Evolutionary conservation across 768 basidiomycete species (phyloP).

Genomic region (Serendipita indica): DNA sequence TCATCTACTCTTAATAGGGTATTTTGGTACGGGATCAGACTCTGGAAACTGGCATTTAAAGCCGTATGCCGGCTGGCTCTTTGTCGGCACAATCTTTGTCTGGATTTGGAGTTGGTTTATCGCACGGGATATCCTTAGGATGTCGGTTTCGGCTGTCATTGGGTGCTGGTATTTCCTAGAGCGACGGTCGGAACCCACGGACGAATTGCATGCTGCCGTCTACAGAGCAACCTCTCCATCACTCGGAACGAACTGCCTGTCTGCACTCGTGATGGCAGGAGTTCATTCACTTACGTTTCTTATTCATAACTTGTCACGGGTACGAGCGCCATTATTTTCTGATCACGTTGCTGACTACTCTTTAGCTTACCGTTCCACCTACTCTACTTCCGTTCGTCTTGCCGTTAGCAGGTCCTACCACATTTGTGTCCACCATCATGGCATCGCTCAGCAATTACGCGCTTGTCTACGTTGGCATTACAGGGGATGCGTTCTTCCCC

Average conservation of each 20-base stretch:
- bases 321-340: slow-evolving; percentile 5
- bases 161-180: slow-evolving; percentile 77
- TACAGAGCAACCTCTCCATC: slow-evolving; percentile 69
- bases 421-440: slow-evolving; percentile 24
- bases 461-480: slow-evolving; percentile 59
- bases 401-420: slow-evolving; percentile 21
- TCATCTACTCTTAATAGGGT: slow-evolving; percentile 59
- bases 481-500: slow-evolving; percentile 54
- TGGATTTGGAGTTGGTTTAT: slow-evolving; percentile 73
- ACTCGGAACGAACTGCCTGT: slow-evolving; percentile 61
- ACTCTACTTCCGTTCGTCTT: slow-evolving; percentile 15
- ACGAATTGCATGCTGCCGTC: slow-evolving; percentile 44
- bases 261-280: slow-evolving; percentile 59
- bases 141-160: slow-evolving; percentile 65
- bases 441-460: slow-evolving; percentile 50
- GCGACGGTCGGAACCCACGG: slow-evolving; percentile 8
- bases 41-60: slow-evolving; percentile 36
- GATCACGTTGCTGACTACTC: neutral
- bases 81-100: slow-evolving; percentile 32
- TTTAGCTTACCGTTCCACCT: slow-evolving; percentile 15
- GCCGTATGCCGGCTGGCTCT: slow-evolving; percentile 67
- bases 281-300: slow-evolving; percentile 44
- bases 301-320: slow-evolving; percentile 11
- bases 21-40: slow-evolving; percentile 33
- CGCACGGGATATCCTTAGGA: slow-evolving; percentile 61